Evolutionary conservation across 2,329 filamentous ascomycete species (phyloP).

Genomic region (Penicillium palitans): DNA sequence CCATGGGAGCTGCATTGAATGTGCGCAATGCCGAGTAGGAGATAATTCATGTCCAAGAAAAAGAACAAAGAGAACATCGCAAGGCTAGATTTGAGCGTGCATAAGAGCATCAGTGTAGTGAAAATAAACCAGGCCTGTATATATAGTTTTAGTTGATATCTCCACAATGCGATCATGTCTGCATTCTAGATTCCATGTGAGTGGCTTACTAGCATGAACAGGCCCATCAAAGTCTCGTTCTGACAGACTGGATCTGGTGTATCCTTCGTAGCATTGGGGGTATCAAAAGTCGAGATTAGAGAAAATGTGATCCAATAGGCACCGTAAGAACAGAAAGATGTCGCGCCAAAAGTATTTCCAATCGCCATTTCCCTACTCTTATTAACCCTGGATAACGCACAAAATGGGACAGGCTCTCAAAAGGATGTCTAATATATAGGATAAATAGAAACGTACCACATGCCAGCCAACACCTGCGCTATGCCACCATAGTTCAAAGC

Average conservation of each 20-base stretch:
- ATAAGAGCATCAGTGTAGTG: constrained; percentile 25
- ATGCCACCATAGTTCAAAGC: constrained; percentile 22
- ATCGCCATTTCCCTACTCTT: constrained; percentile 21
- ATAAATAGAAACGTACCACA: constrained; percentile 19
- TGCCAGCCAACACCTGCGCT: constrained; percentile 21
- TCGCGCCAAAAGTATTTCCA: constrained; percentile 26
- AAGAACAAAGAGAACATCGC: constrained; percentile 25
- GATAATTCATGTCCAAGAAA: constrained; percentile 27
- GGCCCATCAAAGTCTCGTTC: constrained; percentile 18
- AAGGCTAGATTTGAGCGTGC: constrained; percentile 21
- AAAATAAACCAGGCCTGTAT: constrained; percentile 27
- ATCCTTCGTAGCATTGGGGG: not conserved
- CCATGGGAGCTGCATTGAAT: constrained; percentile 15
- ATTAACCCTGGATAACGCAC: not conserved
- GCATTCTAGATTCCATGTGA: not conserved
- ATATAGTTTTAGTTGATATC: not conserved
- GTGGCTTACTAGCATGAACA: constrained; percentile 22
- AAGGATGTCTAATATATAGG: not conserved
- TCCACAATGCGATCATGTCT: not conserved
- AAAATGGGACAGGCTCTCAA: not conserved
- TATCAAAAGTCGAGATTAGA: constrained; percentile 17
- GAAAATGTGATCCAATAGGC: constrained; percentile 24
- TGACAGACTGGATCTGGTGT: constrained; percentile 1
- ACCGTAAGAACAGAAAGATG: constrained; percentile 23
- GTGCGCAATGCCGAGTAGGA: constrained; percentile 22